A percentile compares a stretch with the other conserved stretches of the same genome.
Evolutionary conservation across 2,329 filamentous ascomycete species (phyloP).

Genomic region (Sporothrix curviconia): DNA sequence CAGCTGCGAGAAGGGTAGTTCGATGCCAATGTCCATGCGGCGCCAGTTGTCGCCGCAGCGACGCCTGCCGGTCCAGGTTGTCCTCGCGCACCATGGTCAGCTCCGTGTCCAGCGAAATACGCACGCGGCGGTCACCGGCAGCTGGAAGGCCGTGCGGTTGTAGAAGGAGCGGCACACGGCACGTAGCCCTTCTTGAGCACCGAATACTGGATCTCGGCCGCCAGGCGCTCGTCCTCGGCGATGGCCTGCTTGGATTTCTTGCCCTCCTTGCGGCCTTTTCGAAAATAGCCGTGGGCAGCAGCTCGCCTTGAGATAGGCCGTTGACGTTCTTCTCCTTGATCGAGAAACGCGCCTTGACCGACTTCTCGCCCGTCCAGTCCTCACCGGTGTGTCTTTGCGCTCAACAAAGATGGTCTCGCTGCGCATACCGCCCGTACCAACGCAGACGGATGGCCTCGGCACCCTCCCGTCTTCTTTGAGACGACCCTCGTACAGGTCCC

Average conservation of each 20-base stretch:
- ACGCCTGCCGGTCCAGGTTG: slow-evolving; percentile 72
- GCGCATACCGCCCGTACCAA: slow-evolving; percentile 97
- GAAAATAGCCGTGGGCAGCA: slow-evolving; percentile 83
- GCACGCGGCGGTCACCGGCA: slow-evolving; percentile 90
- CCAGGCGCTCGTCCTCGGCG: slow-evolving; percentile 80
- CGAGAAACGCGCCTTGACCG: slow-evolving; percentile 91
- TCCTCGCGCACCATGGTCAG: slow-evolving; percentile 93
- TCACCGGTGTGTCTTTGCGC: slow-evolving; percentile 95
- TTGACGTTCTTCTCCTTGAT: slow-evolving; percentile 98
- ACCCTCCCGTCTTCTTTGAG: slow-evolving; percentile 96
- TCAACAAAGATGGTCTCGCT: slow-evolving; percentile 94
- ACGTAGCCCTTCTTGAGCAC: slow-evolving; percentile 78
- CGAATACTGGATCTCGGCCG: slow-evolving; percentile 88
- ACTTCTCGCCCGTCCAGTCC: slow-evolving; percentile 98
- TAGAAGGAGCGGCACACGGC: slow-evolving; percentile 93
- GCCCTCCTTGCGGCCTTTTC: slow-evolving; percentile 93
- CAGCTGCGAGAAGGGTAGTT: slow-evolving; percentile 87
- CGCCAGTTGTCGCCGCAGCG: slow-evolving; percentile 88
- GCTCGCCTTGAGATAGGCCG: slow-evolving; percentile 75
- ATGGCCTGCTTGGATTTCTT: slow-evolving; percentile 93
- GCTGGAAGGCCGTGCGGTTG: slow-evolving; percentile 94
- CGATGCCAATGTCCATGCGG: slow-evolving; percentile 93
- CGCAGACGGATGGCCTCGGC: slow-evolving; percentile 92
- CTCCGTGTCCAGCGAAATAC: slow-evolving; percentile 94
- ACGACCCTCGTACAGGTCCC: slow-evolving; percentile 89